Base-by-base conservation (phyloP, 2,329 filamentous ascomycete genomes). In the Fusarium sororula region DNA sequence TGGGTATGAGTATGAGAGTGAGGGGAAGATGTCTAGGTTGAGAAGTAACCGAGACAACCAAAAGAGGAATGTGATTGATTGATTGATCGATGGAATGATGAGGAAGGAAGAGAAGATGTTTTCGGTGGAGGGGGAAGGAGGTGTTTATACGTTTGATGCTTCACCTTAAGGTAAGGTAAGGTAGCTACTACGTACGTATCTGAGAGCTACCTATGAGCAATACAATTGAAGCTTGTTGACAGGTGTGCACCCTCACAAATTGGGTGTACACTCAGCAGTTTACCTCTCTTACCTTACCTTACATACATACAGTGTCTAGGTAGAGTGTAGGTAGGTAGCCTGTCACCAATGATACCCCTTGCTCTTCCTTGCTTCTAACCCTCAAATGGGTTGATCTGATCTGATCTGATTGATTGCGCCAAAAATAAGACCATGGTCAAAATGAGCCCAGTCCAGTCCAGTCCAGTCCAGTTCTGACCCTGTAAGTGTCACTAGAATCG, bases 101-200 rank as follows among this genome's bases (percentile, higher is more conserved):
- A 67, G 64, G 72, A 69, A 69, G 64, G 56, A 63, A 68, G 45
- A 69, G 60, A 72, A 69, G 64, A 64, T n/a, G 57, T 54, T 50
- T 51, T 41, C 58, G 57, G 56, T 63, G 63, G 72, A 75, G 70
- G 71, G 68, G 68, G 59, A 59, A 71, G 42, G 61, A 66, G 50
- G 75, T 72, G 70, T 78, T 78, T 77, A 77, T 78, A 77, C 63
- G 55, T 73, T 68, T 28, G 54, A 48, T 28, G 56, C 71, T 60
- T 55, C 59, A 63, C 39, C 62, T 54, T 38, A 20, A 35, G 32
- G 32, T 35, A 35, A 35, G 32, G 32, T 14, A 32, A 15, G 32
- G 14, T 24, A 50, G 30, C 30, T 35, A 35, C 48, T 24, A 37
- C 30, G 50, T 26, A 48, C 45, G 56, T 55, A 59, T 58, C 35